These are phyloP conservation scores for Lentinula boryana DNA, from an alignment of 768 basidiomycete species.

Conservation along the genomic window DNA sequence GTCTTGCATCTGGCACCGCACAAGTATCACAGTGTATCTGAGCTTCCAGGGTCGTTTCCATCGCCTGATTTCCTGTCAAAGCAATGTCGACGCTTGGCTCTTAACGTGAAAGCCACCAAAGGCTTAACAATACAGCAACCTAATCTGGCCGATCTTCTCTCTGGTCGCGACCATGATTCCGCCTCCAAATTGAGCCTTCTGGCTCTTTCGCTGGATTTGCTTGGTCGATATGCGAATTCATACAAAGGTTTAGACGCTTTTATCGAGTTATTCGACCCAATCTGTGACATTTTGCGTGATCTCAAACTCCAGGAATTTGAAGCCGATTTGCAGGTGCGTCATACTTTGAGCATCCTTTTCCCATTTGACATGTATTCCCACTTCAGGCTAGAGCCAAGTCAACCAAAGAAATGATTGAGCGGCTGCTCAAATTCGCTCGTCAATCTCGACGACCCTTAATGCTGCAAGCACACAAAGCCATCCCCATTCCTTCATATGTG, in stretches of 20 bases:
- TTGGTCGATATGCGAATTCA: conserved; percentile 65
- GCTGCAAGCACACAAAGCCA: conserved; percentile 92
- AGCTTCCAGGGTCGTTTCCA: conserved; percentile 67
- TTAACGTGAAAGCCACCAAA: conserved; percentile 33
- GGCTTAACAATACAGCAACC: conserved; percentile 37
- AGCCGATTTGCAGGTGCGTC: conserved; percentile 48
- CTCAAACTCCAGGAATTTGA: conserved; percentile 43
- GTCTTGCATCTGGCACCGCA: conserved; percentile 73
- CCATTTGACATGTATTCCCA: conserved; percentile 5
- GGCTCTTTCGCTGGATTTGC: conserved; percentile 52
- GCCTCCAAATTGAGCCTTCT: conserved; percentile 75
- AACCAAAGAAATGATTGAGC: conserved; percentile 42
- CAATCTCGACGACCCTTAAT: conserved; percentile 72
- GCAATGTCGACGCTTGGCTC: conserved; percentile 29
- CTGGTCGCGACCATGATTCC: conserved; percentile 28
- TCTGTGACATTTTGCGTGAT: conserved; percentile 49
- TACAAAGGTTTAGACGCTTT: conserved; percentile 80
- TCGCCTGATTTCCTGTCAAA: conserved; percentile 62
- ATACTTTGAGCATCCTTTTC: background rate
- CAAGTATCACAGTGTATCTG: conserved; percentile 31
- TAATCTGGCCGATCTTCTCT: conserved; percentile 39
- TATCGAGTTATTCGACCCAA: conserved; percentile 76
- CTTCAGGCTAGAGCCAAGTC: conserved; percentile 41
- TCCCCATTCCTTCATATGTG: conserved; percentile 88
- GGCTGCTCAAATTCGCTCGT: conserved; percentile 67